These are phyloP conservation scores for Nasturtium officinale DNA, from an alignment of 345 rosid species.

Conservation along the genomic window DNA sequence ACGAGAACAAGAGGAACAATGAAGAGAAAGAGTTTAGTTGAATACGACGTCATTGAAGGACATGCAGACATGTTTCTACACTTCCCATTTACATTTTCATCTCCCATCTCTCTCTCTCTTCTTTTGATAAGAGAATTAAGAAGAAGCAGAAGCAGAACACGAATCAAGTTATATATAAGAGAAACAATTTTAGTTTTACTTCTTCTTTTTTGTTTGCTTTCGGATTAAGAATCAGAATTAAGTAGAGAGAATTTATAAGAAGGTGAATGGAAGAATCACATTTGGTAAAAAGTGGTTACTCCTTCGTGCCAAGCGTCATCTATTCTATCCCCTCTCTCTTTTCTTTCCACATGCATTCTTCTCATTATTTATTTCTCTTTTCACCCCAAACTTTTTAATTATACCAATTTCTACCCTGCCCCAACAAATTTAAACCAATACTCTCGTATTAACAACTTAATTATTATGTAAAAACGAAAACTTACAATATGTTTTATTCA, in stretches of 20 bases:
- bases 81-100: slow-evolving; percentile 26
- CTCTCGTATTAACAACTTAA: not conserved
- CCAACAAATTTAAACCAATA: not conserved
- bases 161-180: slow-evolving; percentile 19
- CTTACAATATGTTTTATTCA: slow-evolving; percentile 35
- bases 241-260: slow-evolving; percentile 13
- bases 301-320: slow-evolving; percentile 45
- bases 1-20: slow-evolving; percentile 54
- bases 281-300: slow-evolving; percentile 46
- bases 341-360: slow-evolving; percentile 42
- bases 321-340: slow-evolving; percentile 4
- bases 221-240: slow-evolving; percentile 13
- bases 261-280: slow-evolving; percentile 36
- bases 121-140: not conserved
- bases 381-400: slow-evolving; percentile 14
- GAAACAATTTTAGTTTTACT: not conserved
- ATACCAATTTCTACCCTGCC: not conserved
- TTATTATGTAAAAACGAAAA: not conserved
- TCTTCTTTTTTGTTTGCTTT: not conserved
- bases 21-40: slow-evolving; percentile 46
- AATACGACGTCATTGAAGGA: slow-evolving; percentile 24
- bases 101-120: slow-evolving; percentile 40
- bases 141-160: slow-evolving; percentile 12
- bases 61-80: slow-evolving; percentile 42
- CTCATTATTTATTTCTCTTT: not conserved